phyloP scores from a whole-genome alignment of 192 early-diverging fungal species.

The Thamnidium elegans region DNA sequence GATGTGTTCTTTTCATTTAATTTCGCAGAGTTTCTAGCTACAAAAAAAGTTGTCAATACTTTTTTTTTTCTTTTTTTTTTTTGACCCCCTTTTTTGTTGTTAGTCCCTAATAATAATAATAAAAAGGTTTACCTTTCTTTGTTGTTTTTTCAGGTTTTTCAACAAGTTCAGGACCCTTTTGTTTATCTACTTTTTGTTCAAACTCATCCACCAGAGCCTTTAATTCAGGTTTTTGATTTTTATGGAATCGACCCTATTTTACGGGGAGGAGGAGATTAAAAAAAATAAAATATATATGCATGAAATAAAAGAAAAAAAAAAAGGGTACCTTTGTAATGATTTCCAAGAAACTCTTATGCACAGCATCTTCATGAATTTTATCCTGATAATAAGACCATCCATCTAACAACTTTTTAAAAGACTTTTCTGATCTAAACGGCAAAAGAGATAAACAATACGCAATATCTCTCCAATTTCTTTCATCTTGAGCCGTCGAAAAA shows the following conservation, averaged over 20 bases:
- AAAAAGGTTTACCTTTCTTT: neutral
- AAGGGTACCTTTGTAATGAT: slow-evolving; percentile 74
- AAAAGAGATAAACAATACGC: slow-evolving; percentile 88
- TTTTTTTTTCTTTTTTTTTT: neutral
- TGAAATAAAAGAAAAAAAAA: neutral
- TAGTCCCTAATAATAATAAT: neutral
- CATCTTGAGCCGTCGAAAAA: slow-evolving; percentile 78
- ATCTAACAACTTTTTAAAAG: slow-evolving; percentile 82
- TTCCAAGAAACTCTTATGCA: slow-evolving; percentile 85
- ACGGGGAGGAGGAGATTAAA: neutral
- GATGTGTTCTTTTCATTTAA: neutral
- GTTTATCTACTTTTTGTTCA: slow-evolving; percentile 73
- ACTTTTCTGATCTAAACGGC: slow-evolving; percentile 84
- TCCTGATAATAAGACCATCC: slow-evolving; percentile 84
- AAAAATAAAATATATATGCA: neutral
- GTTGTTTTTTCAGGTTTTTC: neutral
- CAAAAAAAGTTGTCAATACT: neutral
- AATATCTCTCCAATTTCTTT: slow-evolving; percentile 89
- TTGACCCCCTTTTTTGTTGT: neutral
- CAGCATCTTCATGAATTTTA: slow-evolving; percentile 81
- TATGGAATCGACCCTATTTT: slow-evolving; percentile 57
- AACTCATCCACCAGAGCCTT: slow-evolving; percentile 85
- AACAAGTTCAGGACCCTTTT: slow-evolving; percentile 3
- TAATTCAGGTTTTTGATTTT: slow-evolving; percentile 70
- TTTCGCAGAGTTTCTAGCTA: too few relatives aligned